Percentiles rank a stretch among this genome's conserved stretches.
Conservation (phyloP, 805 yeast genomes). For the Saccharomyces paradoxus region DNA sequence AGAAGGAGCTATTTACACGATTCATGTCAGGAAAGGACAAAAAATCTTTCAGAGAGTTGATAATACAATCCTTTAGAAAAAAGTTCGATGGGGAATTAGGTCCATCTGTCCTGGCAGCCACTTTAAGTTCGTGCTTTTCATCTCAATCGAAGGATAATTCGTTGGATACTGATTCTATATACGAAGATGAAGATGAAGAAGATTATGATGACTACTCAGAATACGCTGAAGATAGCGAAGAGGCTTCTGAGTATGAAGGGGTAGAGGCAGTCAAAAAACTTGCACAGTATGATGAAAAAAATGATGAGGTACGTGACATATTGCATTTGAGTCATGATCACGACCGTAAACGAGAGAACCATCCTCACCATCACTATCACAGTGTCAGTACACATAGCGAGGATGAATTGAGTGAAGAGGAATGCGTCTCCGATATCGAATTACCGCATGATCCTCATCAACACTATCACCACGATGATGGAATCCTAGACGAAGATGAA, state of each 20-base stretch:
- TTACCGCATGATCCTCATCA: not conserved
- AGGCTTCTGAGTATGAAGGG: slow-evolving; percentile 14
- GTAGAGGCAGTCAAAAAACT: slow-evolving; percentile 18
- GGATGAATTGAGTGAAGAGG: not conserved
- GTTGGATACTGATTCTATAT: slow-evolving; percentile 4
- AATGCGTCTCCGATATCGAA: not conserved
- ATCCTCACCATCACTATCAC: slow-evolving; percentile 8
- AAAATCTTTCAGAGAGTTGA: slow-evolving; percentile 21
- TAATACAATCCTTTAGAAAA: slow-evolving; percentile 24
- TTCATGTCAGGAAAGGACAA: slow-evolving; percentile 28
- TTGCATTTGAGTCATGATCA: not conserved
- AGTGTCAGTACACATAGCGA: not conserved
- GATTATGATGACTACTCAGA: slow-evolving; percentile 20
- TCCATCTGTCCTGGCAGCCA: slow-evolving; percentile 6
- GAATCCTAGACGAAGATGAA: slow-evolving; percentile 11
- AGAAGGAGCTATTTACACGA: slow-evolving; percentile 25
- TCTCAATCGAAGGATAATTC: not conserved
- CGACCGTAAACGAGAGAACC: slow-evolving; percentile 7
- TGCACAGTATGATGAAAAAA: slow-evolving; percentile 1
- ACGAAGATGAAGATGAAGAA: slow-evolving; percentile 14
- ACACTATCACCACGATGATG: slow-evolving; percentile 9
- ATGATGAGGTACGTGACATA: slow-evolving; percentile 5
- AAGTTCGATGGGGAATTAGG: slow-evolving; percentile 20
- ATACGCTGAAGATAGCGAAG: slow-evolving; percentile 24
- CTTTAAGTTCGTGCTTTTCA: not conserved